Percentiles rank a stretch among this genome's conserved stretches.
These are phyloP conservation scores for Berberis thunbergii DNA, from an alignment of 164 flowering plant species.

Conservation along the genomic window DNA sequence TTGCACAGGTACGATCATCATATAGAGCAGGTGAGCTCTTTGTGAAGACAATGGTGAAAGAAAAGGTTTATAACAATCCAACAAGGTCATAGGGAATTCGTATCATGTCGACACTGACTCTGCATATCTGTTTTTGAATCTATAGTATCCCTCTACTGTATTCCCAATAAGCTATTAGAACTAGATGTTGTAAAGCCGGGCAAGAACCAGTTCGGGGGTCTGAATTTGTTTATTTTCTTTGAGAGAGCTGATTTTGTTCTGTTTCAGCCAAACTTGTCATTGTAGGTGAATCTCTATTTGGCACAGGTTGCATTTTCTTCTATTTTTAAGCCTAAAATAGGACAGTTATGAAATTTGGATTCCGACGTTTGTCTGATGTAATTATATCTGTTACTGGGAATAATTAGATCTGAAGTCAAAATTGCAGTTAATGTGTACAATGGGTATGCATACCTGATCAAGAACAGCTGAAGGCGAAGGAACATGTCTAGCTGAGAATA, in stretches of 20 bases:
- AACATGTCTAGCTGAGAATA: too few species aligned
- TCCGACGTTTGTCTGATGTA: too few species aligned
- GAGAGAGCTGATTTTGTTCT: not conserved
- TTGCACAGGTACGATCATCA: slow-evolving; percentile 69
- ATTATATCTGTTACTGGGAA: too few species aligned
- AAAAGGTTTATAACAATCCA: slow-evolving; percentile 18
- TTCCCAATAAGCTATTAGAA: not conserved
- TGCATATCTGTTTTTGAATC: not conserved
- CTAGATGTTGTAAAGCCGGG: not conserved
- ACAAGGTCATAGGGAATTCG: not conserved
- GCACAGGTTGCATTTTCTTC: too few species aligned
- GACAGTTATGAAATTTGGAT: too few species aligned
- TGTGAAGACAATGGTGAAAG: slow-evolving; percentile 69
- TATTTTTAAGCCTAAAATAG: too few species aligned
- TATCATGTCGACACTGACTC: not conserved
- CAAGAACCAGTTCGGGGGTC: not conserved
- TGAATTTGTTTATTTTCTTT: not conserved
- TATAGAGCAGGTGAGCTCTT: slow-evolving; percentile 93
- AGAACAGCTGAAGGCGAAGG: too few species aligned
- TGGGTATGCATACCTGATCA: too few species aligned
- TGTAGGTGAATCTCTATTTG: not conserved
- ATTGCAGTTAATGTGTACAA: too few species aligned
- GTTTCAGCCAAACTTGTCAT: not conserved
- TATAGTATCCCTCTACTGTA: not conserved
- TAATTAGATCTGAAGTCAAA: too few species aligned